Base-by-base conservation (phyloP, 805 yeast species). In the Pichia cephalocereana region DNA sequence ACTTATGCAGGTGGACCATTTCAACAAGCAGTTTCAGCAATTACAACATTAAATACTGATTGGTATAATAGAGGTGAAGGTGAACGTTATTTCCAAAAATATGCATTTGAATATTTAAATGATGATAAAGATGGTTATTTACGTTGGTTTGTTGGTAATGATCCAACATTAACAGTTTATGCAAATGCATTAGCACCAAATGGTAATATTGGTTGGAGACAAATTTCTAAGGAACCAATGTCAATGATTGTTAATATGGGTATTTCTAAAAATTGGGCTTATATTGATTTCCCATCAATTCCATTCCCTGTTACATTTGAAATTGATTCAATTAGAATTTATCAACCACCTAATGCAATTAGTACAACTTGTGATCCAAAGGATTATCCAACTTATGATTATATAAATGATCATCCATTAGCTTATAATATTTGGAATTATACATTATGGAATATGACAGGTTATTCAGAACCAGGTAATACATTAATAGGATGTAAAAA, bases 211-310 rank as follows among this genome's bases (percentile, higher is more conserved):
- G 93, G 79, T 39, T 80, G 84, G 83, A 80, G 98, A 66, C 67
- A 77, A 54, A 76, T 91, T 30, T 74, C 93, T 23, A 83, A 84
- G 63, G 99, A 91, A 62, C 98, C 98, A 54, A 89, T 91, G 97
- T 76, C 95, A 2, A 75, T 91, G 52, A 68, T 91, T 54, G 60
- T 91, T 72, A 91, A 91, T 65, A 68, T 91, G 68, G 99, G 96
- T 72, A 70, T 91, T 46, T 90, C 97, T 15, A 84, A 82, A 59
- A 84, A 80, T 51, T 91, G 98, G 98, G 86, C 93, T 8, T 87
- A 86, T 65, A 91, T 91, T 52, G 91, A 89, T 68, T 91, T 96
- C 96, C 79, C 80, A 41, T 70, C 80, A 6, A 70, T 89, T 50
- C 67, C 68, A 42, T 91, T 91, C 77, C 99, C 99, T 2, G 77